phyloP scores from a whole-genome alignment of 192 early-diverging fungal genomes.

The Entophlyctis luteolus region DNA sequence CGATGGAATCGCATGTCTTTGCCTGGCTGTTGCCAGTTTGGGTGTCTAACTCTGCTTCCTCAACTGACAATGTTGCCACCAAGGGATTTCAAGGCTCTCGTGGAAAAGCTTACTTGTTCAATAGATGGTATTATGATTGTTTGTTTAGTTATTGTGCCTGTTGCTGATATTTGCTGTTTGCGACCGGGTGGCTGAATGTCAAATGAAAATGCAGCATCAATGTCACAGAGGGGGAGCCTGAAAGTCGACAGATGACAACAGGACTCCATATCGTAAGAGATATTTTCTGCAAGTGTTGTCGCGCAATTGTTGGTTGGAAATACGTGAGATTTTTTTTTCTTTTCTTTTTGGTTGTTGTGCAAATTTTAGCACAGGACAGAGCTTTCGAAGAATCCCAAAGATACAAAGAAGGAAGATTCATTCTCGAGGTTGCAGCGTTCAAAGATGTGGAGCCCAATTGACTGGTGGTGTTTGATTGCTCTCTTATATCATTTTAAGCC shows the following conservation, averaged over 20 bases:
- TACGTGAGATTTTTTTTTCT: slow-evolving; percentile 15
- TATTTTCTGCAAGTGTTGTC: slow-evolving; percentile 55
- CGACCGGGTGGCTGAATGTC: no score
- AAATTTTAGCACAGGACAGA: slow-evolving; percentile 44
- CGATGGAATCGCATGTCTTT: background rate
- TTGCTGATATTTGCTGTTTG: no score
- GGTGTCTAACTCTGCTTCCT: background rate
- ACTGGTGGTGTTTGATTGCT: no score
- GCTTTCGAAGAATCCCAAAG: slow-evolving; percentile 61
- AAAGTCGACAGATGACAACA: slow-evolving; percentile 66
- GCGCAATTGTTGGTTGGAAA: slow-evolving; percentile 37
- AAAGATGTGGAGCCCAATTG: background rate
- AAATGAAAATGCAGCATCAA: background rate
- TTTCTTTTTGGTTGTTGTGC: background rate
- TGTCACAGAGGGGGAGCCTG: slow-evolving; percentile 36
- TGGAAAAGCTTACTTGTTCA: slow-evolving; percentile 1
- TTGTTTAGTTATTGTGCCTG: background rate
- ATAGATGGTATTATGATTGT: background rate
- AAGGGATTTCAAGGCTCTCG: background rate
- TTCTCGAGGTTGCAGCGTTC: slow-evolving; percentile 55
- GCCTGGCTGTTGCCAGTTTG: background rate
- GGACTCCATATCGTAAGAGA: slow-evolving; percentile 69
- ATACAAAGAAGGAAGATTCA: slow-evolving; percentile 78
- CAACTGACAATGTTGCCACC: background rate
- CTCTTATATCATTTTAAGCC: background rate